These are phyloP conservation scores for Conoideocrella luteorostrata DNA, from an alignment of 2,329 filamentous ascomycete species.

Conservation along the genomic window DNA sequence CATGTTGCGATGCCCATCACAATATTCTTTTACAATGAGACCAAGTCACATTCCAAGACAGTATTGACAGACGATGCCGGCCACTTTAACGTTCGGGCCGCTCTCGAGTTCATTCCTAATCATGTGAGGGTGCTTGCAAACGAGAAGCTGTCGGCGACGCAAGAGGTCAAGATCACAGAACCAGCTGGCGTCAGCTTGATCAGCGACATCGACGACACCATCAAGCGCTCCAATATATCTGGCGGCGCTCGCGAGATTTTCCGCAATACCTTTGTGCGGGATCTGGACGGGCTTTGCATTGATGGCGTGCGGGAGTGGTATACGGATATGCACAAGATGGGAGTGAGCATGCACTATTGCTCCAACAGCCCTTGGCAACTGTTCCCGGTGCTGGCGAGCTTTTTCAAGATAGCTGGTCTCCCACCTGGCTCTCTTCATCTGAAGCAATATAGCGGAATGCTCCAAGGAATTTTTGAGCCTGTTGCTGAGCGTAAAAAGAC, in stretches of 20 bases:
- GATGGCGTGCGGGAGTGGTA: slow-evolving; percentile 93
- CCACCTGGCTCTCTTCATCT: slow-evolving; percentile 88
- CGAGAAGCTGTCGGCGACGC: slow-evolving; percentile 74
- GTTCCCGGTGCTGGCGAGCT: slow-evolving; percentile 81
- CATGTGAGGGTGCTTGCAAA: slow-evolving; percentile 82
- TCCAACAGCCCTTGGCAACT: slow-evolving; percentile 99
- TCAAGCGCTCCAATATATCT: slow-evolving; percentile 90
- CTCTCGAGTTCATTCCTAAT: slow-evolving; percentile 84
- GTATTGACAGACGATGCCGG: slow-evolving; percentile 82
- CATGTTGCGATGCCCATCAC: slow-evolving; percentile 73
- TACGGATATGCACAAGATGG: slow-evolving; percentile 64
- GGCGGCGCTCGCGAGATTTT: slow-evolving; percentile 90
- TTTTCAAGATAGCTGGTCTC: slow-evolving; percentile 72
- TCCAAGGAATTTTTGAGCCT: slow-evolving; percentile 96
- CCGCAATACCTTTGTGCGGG: slow-evolving; percentile 88
- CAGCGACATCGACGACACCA: slow-evolving; percentile 95
- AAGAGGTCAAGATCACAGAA: slow-evolving; percentile 71
- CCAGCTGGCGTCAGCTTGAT: slow-evolving; percentile 82
- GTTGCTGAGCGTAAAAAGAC: slow-evolving; percentile 91
- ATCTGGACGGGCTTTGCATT: slow-evolving; percentile 73
- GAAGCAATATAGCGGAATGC: slow-evolving; percentile 94
- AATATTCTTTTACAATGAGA: slow-evolving; percentile 89
- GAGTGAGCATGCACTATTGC: slow-evolving; percentile 89
- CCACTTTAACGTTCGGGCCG: slow-evolving; percentile 75
- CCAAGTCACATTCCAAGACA: slow-evolving; percentile 74